Conservation (phyloP, 78 protist genomes). For the Guillardia theta region DNA sequence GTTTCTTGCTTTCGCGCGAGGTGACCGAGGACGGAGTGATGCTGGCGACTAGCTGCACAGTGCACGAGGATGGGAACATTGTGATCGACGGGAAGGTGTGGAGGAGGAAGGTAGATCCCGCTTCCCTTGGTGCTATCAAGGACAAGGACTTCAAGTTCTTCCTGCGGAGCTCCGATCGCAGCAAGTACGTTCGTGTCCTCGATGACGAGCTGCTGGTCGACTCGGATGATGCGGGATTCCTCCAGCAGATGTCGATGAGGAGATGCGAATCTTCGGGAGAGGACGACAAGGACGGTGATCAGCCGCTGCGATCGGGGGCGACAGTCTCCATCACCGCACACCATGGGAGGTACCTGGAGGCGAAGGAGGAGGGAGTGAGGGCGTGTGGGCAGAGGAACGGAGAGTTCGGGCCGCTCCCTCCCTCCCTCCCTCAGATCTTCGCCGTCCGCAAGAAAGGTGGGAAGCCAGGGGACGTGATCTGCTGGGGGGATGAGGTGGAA, state of each 20-base stretch:
- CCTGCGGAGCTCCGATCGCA: not conserved
- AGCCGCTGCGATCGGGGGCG: not conserved
- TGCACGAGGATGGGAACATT: not conserved
- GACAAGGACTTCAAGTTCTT: no score
- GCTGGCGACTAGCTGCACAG: not conserved
- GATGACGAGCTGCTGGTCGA: not conserved
- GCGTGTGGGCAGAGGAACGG: not conserved
- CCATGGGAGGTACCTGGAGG: not conserved
- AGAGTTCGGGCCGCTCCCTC: not conserved
- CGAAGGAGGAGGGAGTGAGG: not conserved
- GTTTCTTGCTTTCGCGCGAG: not conserved
- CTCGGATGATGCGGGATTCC: not conserved
- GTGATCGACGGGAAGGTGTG: not conserved
- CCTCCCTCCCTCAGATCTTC: not conserved
- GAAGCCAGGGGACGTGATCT: not conserved
- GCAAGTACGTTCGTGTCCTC: not conserved
- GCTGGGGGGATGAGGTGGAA: not conserved
- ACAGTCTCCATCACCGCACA: not conserved
- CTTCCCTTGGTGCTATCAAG: no score
- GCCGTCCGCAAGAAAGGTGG: not conserved
- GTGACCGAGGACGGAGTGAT: not conserved
- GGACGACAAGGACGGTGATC: not conserved
- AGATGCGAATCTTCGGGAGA: not conserved
- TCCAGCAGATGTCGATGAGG: not conserved
- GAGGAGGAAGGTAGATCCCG: not conserved